Conservation (phyloP, 768 basidiomycete genomes). For the Saitozyma sp. region DNA sequence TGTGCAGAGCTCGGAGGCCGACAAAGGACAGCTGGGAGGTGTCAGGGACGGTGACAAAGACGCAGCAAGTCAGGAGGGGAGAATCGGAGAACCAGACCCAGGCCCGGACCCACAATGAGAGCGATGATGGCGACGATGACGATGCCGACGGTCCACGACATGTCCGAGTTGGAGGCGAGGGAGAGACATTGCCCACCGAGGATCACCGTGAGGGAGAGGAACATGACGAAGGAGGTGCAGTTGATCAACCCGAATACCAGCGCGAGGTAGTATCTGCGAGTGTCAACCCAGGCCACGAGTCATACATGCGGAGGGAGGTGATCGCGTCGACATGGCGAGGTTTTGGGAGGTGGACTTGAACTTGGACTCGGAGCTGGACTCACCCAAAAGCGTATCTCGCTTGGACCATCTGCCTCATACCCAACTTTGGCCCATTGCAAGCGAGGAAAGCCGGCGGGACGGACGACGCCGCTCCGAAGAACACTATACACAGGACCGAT, state of each 20-base stretch:
- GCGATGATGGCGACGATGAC: slow-evolving; percentile 48
- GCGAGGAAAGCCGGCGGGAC: slow-evolving; percentile 19
- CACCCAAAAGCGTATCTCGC: slow-evolving; percentile 52
- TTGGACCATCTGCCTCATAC: slow-evolving; percentile 77
- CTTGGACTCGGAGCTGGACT: background rate
- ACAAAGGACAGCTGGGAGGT: slow-evolving; percentile 44
- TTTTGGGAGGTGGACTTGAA: too few relatives aligned
- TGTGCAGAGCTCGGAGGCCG: slow-evolving; percentile 47
- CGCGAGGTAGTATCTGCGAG: slow-evolving; percentile 52
- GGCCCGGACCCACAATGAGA: slow-evolving; percentile 35
- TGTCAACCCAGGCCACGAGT: background rate
- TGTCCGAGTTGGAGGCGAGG: slow-evolving; percentile 58
- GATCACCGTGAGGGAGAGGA: slow-evolving; percentile 67
- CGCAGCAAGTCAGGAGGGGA: background rate
- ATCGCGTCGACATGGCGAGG: too few relatives aligned
- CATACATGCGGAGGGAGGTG: background rate
- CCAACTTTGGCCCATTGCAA: slow-evolving; percentile 63
- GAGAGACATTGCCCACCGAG: slow-evolving; percentile 69
- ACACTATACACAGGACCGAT: slow-evolving; percentile 30
- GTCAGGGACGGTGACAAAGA: slow-evolving; percentile 1
- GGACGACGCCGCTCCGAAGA: slow-evolving; percentile 25
- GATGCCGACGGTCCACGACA: slow-evolving; percentile 61
- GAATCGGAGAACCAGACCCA: background rate
- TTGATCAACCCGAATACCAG: slow-evolving; percentile 57
- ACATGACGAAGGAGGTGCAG: slow-evolving; percentile 64